Evolutionary conservation across 2,329 filamentous ascomycete genomes (phyloP).

Genomic region (Zymoseptoria brevis): DNA sequence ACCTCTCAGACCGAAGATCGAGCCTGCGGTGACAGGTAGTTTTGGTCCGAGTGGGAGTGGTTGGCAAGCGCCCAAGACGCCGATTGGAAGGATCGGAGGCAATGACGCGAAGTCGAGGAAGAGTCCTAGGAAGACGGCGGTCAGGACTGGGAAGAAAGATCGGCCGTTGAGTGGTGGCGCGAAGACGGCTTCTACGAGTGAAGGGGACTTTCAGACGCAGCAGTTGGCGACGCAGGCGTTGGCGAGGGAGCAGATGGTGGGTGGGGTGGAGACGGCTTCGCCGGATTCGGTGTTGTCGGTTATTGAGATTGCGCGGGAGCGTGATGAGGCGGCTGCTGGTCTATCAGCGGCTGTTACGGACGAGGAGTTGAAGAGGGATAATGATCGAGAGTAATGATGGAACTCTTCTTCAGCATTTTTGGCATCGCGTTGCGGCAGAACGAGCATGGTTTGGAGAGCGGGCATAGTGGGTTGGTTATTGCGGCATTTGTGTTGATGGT

Average conservation of each 20-base stretch:
- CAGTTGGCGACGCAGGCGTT: slow-evolving; percentile 3
- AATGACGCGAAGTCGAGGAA: slow-evolving; percentile 17
- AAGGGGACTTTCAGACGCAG: slow-evolving; percentile 3
- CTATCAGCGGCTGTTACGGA: slow-evolving; percentile 8
- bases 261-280: slow-evolving; percentile 9
- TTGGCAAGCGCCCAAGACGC: slow-evolving; percentile 19
- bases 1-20: slow-evolving; percentile 9
- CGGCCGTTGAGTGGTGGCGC: slow-evolving; percentile 10
- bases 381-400: background rate
- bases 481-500: background rate
- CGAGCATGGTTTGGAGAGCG: background rate
- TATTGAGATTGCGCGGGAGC: slow-evolving; percentile 10
- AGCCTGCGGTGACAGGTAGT: slow-evolving; percentile 5
- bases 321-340: slow-evolving; percentile 4
- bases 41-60: slow-evolving; percentile 2
- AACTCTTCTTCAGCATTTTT: background rate
- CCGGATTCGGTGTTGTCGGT: slow-evolving; percentile 19
- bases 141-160: background rate
- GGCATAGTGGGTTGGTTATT: background rate
- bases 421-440: background rate
- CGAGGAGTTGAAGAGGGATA: slow-evolving; percentile 3
- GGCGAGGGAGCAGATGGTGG: slow-evolving; percentile 3
- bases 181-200: slow-evolving; percentile 3
- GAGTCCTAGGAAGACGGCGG: slow-evolving; percentile 21
- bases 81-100: slow-evolving; percentile 17